Conservation (phyloP, 2,329 filamentous ascomycete species). For the Clathrospora elynae region DNA sequence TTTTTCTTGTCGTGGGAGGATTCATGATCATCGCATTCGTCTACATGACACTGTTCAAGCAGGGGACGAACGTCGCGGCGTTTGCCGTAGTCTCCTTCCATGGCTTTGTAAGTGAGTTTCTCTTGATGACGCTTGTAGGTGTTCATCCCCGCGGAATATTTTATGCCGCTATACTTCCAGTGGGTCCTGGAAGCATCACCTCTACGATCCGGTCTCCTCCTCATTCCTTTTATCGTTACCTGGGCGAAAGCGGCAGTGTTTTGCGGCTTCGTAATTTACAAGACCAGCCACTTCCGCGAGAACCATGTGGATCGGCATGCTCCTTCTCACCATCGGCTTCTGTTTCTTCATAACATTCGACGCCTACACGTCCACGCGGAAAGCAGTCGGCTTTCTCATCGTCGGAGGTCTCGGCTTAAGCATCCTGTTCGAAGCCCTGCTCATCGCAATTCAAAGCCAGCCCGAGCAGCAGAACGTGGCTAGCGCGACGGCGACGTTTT, state of each 20-base stretch:
- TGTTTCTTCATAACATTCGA: conserved; percentile 45
- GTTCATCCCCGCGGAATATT: conserved; percentile 66
- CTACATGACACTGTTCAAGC: conserved; percentile 64
- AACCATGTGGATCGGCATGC: conserved; percentile 44
- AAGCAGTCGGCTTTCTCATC: conserved; percentile 56
- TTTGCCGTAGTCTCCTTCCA: conserved; percentile 58
- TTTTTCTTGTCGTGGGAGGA: conserved; percentile 58
- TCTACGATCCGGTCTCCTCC: conserved; percentile 63
- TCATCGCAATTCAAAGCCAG: conserved; percentile 62
- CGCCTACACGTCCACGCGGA: conserved; percentile 31
- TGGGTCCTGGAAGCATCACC: conserved; percentile 66
- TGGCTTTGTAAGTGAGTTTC: conserved; percentile 50
- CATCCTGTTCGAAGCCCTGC: conserved; percentile 59
- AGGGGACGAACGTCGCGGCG: conserved; percentile 61
- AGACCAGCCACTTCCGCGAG: conserved; percentile 51
- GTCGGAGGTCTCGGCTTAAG: conserved; percentile 59
- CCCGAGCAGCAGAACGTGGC: conserved; percentile 58
- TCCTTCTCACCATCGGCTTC: conserved; percentile 41
- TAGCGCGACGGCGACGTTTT: conserved; percentile 58
- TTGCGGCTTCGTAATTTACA: conserved; percentile 55
- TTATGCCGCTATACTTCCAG: conserved; percentile 75
- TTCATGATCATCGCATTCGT: conserved; percentile 60
- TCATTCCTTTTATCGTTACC: conserved; percentile 62
- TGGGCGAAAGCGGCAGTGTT: conserved; percentile 54
- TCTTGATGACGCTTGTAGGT: conserved; percentile 18